phyloP scores from a whole-genome alignment of 495 filamentous ascomycete species.

The Xylaria grammica region DNA sequence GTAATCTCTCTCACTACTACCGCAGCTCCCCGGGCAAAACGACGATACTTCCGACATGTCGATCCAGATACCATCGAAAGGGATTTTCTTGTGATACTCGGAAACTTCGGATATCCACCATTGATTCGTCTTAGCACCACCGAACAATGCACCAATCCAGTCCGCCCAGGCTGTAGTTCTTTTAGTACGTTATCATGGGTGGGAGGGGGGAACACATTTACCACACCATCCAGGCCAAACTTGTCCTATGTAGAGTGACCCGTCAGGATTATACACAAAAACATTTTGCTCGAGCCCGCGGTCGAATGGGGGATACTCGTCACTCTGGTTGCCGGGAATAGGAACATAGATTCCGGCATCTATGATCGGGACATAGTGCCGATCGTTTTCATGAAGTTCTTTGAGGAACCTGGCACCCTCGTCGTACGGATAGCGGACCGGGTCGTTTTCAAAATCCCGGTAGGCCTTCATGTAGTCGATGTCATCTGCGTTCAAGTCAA shows the following conservation, averaged over 20 bases:
- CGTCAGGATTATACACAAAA: slow-evolving; percentile 73
- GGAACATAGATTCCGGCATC: slow-evolving; percentile 82
- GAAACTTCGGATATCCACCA: slow-evolving; percentile 78
- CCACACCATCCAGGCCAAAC: slow-evolving; percentile 87
- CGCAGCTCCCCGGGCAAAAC: slow-evolving; percentile 83
- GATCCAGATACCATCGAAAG: slow-evolving; percentile 89
- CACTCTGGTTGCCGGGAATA: slow-evolving; percentile 71
- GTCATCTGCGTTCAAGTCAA: slow-evolving; percentile 71
- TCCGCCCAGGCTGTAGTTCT: slow-evolving; percentile 53
- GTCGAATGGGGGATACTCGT: slow-evolving; percentile 71
- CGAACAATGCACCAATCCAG: slow-evolving; percentile 64
- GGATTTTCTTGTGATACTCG: slow-evolving; percentile 62
- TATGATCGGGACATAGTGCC: slow-evolving; percentile 85
- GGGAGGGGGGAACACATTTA: slow-evolving; percentile 19
- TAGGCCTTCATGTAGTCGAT: slow-evolving; percentile 80
- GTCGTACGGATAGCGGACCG: slow-evolving; percentile 65
- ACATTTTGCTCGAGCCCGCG: slow-evolving; percentile 67
- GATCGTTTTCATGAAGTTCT: slow-evolving; percentile 66
- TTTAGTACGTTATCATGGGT: slow-evolving; percentile 61
- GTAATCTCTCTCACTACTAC: slow-evolving; percentile 67
- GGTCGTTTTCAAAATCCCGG: slow-evolving; percentile 76
- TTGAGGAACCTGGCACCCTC: slow-evolving; percentile 70
- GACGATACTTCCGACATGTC: slow-evolving; percentile 85
- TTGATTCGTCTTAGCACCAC: slow-evolving; percentile 57
- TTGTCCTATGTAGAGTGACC: slow-evolving; percentile 73